A percentile compares a stretch with the other conserved stretches of the same genome.
Conservation (phyloP, 192 early-diverging fungal genomes). For the Coemansia sp. region DNA sequence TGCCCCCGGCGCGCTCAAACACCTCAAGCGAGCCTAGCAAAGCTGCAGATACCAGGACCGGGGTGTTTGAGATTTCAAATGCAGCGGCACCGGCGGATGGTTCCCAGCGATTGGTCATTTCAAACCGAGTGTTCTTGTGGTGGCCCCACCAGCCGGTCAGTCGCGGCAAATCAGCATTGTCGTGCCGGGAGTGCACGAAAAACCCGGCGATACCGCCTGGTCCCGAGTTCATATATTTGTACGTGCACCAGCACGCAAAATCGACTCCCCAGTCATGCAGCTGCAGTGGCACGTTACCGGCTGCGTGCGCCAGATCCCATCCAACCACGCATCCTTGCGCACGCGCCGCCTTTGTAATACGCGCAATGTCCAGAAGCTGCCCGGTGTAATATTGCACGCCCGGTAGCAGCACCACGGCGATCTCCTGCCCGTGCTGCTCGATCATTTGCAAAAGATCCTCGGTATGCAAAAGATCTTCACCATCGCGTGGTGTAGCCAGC, state of each 20-base stretch:
- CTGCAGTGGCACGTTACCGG: slow-evolving; percentile 84
- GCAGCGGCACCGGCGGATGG: slow-evolving; percentile 80
- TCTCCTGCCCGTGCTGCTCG: slow-evolving; percentile 67
- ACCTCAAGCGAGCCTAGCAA: slow-evolving; percentile 80
- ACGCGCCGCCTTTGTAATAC: slow-evolving; percentile 81
- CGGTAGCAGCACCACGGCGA: slow-evolving; percentile 86
- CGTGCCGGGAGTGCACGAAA: slow-evolving; percentile 87
- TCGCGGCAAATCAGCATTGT: slow-evolving; percentile 59
- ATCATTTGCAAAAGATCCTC: slow-evolving; percentile 83
- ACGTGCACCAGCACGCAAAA: slow-evolving; percentile 98
- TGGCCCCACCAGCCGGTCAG: slow-evolving; percentile 95
- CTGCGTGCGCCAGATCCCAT: slow-evolving; percentile 95
- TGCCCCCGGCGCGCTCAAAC: slow-evolving; percentile 67
- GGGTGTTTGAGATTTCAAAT: slow-evolving; percentile 89
- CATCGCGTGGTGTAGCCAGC: slow-evolving; percentile 69
- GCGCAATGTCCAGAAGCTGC: slow-evolving; percentile 80
- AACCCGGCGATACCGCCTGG: slow-evolving; percentile 91
- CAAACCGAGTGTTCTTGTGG: slow-evolving; percentile 78
- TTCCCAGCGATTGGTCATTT: slow-evolving; percentile 83
- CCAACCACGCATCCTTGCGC: slow-evolving; percentile 87
- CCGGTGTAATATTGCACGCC: slow-evolving; percentile 97
- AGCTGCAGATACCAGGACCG: slow-evolving; percentile 69
- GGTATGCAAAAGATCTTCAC: slow-evolving; percentile 70
- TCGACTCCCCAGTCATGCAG: slow-evolving; percentile 97
- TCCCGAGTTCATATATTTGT: slow-evolving; percentile 99